Conservation (phyloP, 257 asterid genomes). For the Ophiorrhiza pumila region DNA sequence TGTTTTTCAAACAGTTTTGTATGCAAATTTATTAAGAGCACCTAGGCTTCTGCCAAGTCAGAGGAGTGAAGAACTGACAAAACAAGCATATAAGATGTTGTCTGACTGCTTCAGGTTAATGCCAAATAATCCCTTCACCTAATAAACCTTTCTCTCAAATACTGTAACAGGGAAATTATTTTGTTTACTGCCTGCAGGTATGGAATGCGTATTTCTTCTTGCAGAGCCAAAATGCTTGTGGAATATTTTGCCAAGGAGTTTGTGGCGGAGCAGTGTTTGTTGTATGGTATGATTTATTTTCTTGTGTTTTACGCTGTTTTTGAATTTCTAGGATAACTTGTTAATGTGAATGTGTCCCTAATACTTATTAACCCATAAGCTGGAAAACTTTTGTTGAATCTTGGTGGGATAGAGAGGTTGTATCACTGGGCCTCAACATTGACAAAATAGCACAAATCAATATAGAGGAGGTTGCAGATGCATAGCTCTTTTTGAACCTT, state of each 20-base stretch:
- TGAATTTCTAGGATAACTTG: slow-evolving; percentile 2
- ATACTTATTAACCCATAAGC: neutral
- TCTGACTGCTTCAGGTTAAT: slow-evolving; percentile 73
- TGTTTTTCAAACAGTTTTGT: slow-evolving; percentile 51
- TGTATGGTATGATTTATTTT: slow-evolving; percentile 42
- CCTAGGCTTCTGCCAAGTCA: slow-evolving; percentile 70
- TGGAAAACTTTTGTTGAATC: neutral
- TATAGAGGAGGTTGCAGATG: neutral
- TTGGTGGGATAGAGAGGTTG: neutral
- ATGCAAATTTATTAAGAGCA: slow-evolving; percentile 54
- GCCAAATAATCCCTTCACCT: neutral
- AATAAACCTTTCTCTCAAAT: slow-evolving; percentile 16
- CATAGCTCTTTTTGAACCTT: neutral
- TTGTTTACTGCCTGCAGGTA: slow-evolving; percentile 46
- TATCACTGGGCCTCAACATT: too few relatives aligned
- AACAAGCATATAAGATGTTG: slow-evolving; percentile 64
- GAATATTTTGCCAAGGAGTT: slow-evolving; percentile 81
- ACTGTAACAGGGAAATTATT: slow-evolving; percentile 21
- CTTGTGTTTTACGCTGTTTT: neutral
- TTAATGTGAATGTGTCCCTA: neutral
- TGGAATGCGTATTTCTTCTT: slow-evolving; percentile 52
- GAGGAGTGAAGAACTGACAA: slow-evolving; percentile 73
- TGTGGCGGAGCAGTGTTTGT: slow-evolving; percentile 45
- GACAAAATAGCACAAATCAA: neutral
- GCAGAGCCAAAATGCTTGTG: slow-evolving; percentile 72